phyloP scores from a whole-genome alignment of 2,329 filamentous ascomycete species.

The Nemania sp. region DNA sequence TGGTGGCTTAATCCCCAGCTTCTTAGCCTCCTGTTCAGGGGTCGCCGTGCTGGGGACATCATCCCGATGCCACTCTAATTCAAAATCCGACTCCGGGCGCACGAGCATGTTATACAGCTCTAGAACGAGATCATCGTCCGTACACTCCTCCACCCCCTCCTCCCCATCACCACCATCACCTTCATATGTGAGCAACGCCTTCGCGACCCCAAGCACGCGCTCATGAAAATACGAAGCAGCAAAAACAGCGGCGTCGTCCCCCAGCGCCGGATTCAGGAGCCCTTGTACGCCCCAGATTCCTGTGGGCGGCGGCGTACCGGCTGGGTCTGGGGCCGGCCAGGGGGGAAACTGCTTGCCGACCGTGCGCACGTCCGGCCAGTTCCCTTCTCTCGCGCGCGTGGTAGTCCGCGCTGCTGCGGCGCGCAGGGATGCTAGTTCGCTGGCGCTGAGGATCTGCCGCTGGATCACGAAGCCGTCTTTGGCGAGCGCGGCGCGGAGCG shows the following conservation, averaged over 20 bases:
- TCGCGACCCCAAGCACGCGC: conserved; percentile 64
- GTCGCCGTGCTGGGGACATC: conserved; percentile 71
- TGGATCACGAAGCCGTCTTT: conserved; percentile 77
- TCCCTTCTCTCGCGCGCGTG: conserved; percentile 64
- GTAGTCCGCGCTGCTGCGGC: conserved; percentile 56
- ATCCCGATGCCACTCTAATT: conserved; percentile 83
- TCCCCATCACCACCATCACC: conserved; percentile 6
- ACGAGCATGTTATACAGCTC: conserved; percentile 88
- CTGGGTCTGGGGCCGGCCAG: conserved; percentile 63
- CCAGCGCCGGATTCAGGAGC: conserved; percentile 72
- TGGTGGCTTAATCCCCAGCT: conserved; percentile 47
- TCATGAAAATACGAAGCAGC: conserved; percentile 72
- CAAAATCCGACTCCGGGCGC: conserved; percentile 70
- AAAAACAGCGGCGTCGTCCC: conserved; percentile 62
- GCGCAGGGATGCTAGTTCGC: conserved; percentile 62
- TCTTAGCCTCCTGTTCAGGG: conserved; percentile 65
- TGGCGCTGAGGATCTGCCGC: conserved; percentile 61
- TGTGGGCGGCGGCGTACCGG: conserved; percentile 42
- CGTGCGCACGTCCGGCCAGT: conserved; percentile 81
- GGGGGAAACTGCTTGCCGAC: conserved; percentile 91
- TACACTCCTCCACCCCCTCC: conserved; percentile 24
- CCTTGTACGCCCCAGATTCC: conserved; percentile 93
- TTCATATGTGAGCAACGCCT: conserved; percentile 59
- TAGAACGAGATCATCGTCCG: conserved; percentile 70
- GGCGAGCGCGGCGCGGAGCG: conserved; percentile 24